Evolutionary conservation across 2,329 filamentous ascomycete species (phyloP), one percentile per base, ranked within the genome.

Genomic region (Colletotrichum siamense): DNA sequence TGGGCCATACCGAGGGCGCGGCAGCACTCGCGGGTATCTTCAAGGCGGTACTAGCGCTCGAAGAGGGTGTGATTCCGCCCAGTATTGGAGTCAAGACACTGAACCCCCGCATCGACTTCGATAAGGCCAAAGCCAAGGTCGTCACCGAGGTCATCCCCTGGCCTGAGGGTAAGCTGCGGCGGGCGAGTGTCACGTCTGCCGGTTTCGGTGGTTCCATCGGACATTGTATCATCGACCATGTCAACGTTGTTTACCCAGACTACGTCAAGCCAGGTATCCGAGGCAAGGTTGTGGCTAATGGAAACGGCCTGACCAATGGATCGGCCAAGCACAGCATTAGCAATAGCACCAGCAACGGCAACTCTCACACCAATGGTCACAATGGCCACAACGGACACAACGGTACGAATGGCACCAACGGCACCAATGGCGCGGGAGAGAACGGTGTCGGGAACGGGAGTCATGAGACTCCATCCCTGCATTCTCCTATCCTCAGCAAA

Each of bases 281-380:
- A 0, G 8, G 26, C 13, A 59, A 59, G 3, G 7, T 28, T 0
- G 4, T 1, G 0, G 24, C 26, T 5, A 26, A 26, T 18, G 55
- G 24, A 59, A 59, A 28, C 26, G 55, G 55, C 0, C 0, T 49
- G 2, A 49, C 3, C 3, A 49, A 49, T 22, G 44, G 44, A 13
- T 49, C 44, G n/a, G 3, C 3, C 44, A 49, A 22, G 44, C 22
- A 49, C n/a, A 12, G 44, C 6, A 4, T n/a, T 4, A 49, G 44
- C 44, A 49, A 13, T 49, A 10, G 44, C n/a, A 13, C n/a, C n/a
- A 49, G 44, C 44, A 49, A 49, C 44, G 44, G 44, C 5, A 49
- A 6, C 9, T 12, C 39, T 49, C 39, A 12, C 18, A 0, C 44
- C 18, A 49, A 49, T 22, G 39, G 36, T 18, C 16, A 10, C 39